These are phyloP conservation scores for Waltiozyma sp. DNA, from an alignment of 1,139 yeast genomes.

Conservation along the genomic window DNA sequence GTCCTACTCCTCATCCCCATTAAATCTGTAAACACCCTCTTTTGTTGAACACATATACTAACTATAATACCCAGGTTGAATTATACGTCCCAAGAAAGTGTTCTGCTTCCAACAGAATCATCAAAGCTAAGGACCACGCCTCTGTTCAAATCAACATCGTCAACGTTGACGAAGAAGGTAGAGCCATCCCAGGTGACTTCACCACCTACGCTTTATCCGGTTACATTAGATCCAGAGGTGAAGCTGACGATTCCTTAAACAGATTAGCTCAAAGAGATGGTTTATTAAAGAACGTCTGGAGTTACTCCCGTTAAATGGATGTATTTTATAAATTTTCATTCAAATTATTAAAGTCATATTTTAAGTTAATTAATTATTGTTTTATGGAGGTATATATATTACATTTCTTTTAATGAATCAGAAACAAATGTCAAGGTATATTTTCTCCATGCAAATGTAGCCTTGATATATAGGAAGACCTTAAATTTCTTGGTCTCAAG, in stretches of 20 bases:
- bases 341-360: not conserved
- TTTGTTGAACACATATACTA: not conserved
- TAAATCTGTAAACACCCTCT: too few relatives aligned
- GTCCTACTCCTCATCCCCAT: too few relatives aligned
- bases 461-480: too few relatives aligned
- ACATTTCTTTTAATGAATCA: not conserved
- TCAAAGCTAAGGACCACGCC: conserved; percentile 99
- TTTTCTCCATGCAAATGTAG: not conserved
- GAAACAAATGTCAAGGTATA: not conserved
- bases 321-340: conserved; percentile 3
- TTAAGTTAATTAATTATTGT: not conserved
- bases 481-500: too few relatives aligned
- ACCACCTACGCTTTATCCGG: conserved; percentile 96
- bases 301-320: conserved; percentile 84
- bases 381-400: not conserved
- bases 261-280: conserved; percentile 99
- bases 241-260: conserved; percentile 98
- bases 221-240: conserved; percentile 84
- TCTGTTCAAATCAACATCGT: conserved; percentile 90
- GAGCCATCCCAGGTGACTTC: conserved; percentile 84
- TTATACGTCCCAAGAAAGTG: conserved; percentile 99
- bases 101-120: conserved; percentile 99
- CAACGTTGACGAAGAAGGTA: conserved; percentile 90
- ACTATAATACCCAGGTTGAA: conserved; percentile 63
- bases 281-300: conserved; percentile 96